Conservation (phyloP, 2,329 filamentous ascomycete genomes). For the Colletotrichum godetiae region DNA sequence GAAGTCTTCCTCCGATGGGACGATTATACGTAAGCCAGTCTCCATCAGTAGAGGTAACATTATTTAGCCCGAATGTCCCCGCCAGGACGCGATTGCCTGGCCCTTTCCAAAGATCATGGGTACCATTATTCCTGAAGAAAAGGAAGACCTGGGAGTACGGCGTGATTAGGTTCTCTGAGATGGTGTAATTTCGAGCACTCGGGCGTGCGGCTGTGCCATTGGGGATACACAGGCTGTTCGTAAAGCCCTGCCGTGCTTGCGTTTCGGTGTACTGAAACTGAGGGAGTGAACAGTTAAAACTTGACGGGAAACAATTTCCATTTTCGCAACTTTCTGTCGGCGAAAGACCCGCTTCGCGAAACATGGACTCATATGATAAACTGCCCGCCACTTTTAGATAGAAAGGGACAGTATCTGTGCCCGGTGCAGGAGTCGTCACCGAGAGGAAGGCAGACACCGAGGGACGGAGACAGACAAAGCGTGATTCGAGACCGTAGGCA, state of each 20-base stretch:
- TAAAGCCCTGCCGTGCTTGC: neutral
- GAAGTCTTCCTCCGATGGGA: neutral
- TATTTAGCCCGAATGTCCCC: neutral
- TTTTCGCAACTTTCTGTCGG: neutral
- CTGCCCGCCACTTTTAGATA: neutral
- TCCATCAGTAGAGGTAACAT: neutral
- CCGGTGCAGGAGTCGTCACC: neutral
- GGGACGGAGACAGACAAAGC: constrained; percentile 8
- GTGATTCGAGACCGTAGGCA: constrained; percentile 7
- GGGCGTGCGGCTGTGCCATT: constrained; percentile 1
- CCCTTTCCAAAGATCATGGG: neutral
- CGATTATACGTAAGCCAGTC: constrained; percentile 16
- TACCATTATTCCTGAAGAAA: constrained; percentile 15
- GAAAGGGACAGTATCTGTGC: neutral
- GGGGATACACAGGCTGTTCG: neutral
- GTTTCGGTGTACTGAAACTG: constrained; percentile 7
- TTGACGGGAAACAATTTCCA: constrained; percentile 1
- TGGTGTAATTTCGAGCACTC: constrained; percentile 6
- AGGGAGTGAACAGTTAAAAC: constrained; percentile 1
- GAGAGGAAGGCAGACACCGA: neutral
- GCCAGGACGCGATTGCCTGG: neutral
- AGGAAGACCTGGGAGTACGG: neutral
- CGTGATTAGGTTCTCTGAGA: neutral
- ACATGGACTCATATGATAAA: neutral
- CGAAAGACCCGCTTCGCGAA: neutral